Conservation (phyloP, 192 early-diverging fungal species). For the Phycomyces nitens region DNA sequence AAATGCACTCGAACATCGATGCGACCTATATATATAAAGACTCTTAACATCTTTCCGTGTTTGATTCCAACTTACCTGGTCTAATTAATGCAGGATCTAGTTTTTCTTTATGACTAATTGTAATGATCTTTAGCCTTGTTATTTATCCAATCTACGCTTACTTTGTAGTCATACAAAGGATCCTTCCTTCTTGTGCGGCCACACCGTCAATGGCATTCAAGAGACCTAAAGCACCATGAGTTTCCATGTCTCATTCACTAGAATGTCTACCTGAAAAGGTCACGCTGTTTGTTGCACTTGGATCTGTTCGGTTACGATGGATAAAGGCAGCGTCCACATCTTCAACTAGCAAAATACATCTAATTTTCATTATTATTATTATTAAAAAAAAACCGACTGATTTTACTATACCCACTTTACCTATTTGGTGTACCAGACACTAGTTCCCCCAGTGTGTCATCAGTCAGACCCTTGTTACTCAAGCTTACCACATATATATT, state of each 20-base stretch:
- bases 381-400: no score
- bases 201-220: conserved; percentile 79
- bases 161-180: conserved; percentile 79
- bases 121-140: no score
- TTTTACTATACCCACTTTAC: no score
- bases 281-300: conserved; percentile 29
- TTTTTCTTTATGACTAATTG: conserved; percentile 54
- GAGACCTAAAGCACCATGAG: conserved; percentile 45
- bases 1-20: conserved; percentile 60
- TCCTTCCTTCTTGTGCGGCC: conserved; percentile 65
- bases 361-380: not conserved
- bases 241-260: no score
- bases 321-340: conserved; percentile 76
- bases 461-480: conserved; percentile 60
- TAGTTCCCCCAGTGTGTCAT: conserved; percentile 51
- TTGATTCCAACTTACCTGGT: conserved; percentile 35
- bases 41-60: no score
- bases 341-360: conserved; percentile 66
- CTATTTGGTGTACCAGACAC: conserved; percentile 46
- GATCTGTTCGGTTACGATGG: conserved; percentile 42
- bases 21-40: conserved; percentile 32
- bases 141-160: conserved; percentile 21
- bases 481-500: conserved; percentile 75
- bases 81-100: conserved; percentile 75
- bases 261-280: conserved; percentile 28